phyloP scores from a whole-genome alignment of 176 grass and related monocot genomes.

The Triticum turgidum region DNA sequence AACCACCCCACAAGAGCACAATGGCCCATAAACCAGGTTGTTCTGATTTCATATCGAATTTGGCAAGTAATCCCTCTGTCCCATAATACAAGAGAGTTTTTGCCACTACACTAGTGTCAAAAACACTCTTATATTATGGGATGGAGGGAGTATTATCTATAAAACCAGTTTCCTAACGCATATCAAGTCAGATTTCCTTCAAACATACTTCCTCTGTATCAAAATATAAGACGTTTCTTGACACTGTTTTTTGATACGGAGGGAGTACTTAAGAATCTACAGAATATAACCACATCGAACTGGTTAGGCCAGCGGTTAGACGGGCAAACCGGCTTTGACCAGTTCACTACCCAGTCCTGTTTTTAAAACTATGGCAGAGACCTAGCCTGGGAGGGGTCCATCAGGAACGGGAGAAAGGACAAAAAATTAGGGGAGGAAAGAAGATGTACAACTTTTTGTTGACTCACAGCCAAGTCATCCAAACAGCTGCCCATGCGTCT shows the following conservation, averaged over 20 bases:
- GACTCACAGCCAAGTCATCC: neutral
- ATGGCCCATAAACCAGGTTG: neutral
- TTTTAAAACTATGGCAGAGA: neutral
- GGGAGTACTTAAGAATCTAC: no score
- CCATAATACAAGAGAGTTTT: no score
- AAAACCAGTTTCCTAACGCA: neutral
- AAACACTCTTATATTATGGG: no score
- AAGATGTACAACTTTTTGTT: neutral
- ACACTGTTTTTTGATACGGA: no score
- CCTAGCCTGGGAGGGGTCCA: neutral
- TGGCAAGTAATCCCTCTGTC: neutral
- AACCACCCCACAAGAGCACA: neutral
- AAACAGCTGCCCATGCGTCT: neutral
- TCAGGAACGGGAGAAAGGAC: neutral
- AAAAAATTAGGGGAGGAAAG: neutral
- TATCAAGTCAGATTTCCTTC: no score
- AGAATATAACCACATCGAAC: no score
- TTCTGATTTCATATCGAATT: neutral
- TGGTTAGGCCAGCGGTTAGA: no score
- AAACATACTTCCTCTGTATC: no score
- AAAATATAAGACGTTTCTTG: no score
- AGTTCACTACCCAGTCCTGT: no score
- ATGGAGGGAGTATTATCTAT: neutral
- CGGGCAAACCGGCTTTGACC: no score
- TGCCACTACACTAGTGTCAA: no score